Percentiles rank a stretch among this genome's conserved stretches.
Conservation (phyloP, 441 rosid species). For the Syzygium malaccense region DNA sequence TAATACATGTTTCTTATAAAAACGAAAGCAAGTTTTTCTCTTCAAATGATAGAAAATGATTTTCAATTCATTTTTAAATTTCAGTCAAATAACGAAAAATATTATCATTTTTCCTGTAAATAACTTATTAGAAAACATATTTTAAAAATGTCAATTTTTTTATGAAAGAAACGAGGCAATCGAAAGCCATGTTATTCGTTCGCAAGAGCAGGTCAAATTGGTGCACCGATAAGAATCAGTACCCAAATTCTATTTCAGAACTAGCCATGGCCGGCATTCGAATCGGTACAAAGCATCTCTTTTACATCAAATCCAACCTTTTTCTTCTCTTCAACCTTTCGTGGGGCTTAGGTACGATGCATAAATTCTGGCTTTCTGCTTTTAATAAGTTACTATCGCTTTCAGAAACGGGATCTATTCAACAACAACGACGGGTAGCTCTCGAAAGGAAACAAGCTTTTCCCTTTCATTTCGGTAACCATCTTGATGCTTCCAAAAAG, state of each 20-base stretch:
- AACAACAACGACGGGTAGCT: background rate
- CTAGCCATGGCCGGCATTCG: background rate
- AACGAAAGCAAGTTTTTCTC: background rate
- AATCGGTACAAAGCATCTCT: background rate
- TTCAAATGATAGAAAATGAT: background rate
- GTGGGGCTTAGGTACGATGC: background rate
- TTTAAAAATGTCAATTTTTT: background rate
- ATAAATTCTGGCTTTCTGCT: background rate
- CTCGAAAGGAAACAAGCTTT: background rate
- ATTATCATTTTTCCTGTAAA: rapidly evolving
- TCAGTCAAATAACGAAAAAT: rapidly evolving
- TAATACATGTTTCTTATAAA: rapidly evolving
- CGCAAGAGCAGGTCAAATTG: rapidly evolving
- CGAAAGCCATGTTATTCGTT: rapidly evolving
- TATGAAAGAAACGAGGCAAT: rapidly evolving
- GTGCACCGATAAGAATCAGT: background rate
- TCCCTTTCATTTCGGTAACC: background rate
- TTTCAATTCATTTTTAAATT: background rate
- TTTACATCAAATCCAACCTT: background rate
- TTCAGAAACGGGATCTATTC: background rate
- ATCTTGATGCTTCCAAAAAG: background rate
- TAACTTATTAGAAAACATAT: background rate
- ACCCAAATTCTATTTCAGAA: background rate
- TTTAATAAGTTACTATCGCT: background rate
- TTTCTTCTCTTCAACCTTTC: background rate